Evolutionary conservation across 2,329 filamentous ascomycete genomes (phyloP).

Genomic region (Trichoderma sp.): DNA sequence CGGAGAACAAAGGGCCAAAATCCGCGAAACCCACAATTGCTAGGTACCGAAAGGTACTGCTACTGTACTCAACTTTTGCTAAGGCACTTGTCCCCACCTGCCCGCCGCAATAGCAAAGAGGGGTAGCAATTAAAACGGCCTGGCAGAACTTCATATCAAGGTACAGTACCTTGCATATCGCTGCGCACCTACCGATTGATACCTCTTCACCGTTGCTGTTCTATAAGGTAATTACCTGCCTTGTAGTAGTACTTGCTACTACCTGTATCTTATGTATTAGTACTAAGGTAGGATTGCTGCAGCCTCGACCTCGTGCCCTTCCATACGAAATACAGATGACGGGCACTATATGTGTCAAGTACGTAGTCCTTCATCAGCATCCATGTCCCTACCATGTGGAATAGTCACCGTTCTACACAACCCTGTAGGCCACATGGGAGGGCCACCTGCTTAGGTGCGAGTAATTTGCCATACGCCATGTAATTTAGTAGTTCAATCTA

Average conservation of each 20-base stretch:
- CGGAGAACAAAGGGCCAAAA: background rate
- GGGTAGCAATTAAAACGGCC: slow-evolving; percentile 4
- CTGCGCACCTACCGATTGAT: background rate
- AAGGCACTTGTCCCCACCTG: background rate
- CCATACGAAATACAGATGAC: background rate
- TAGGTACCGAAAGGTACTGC: background rate
- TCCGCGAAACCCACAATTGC: background rate
- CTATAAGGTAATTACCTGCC: too few species aligned
- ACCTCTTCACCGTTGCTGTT: background rate
- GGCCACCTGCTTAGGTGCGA: background rate
- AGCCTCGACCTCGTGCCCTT: background rate
- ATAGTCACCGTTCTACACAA: background rate
- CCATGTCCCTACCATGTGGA: background rate
- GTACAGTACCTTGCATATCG: slow-evolving; percentile 8
- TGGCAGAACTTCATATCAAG: background rate
- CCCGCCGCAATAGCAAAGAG: background rate
- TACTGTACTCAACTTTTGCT: background rate
- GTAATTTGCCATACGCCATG: background rate
- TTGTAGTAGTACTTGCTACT: too few species aligned
- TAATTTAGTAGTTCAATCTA: background rate
- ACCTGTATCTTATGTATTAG: too few species aligned
- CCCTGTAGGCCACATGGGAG: background rate
- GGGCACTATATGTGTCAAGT: background rate
- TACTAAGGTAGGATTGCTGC: background rate
- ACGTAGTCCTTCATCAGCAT: background rate